These are phyloP conservation scores for Sequoiadendron giganteum DNA, from an alignment of 75 land plant genomes.

Conservation along the genomic window DNA sequence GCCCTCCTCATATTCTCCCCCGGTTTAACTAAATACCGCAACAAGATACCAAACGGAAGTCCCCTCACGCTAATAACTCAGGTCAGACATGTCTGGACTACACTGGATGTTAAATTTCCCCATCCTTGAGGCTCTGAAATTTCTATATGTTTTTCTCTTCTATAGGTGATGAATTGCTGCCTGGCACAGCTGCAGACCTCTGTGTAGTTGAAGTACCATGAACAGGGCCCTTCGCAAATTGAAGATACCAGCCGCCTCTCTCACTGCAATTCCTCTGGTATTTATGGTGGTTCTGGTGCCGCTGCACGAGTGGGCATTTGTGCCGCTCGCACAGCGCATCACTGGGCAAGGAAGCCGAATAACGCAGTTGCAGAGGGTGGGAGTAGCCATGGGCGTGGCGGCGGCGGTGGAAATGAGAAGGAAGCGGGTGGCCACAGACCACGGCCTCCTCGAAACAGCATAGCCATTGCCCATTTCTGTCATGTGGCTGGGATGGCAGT, in stretches of 20 bases:
- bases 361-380: constrained; percentile 60
- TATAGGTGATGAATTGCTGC: constrained; percentile 36
- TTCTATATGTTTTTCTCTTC: not conserved
- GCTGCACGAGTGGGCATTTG: constrained; percentile 48
- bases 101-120: not conserved
- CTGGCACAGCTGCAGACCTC: constrained; percentile 72
- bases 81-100: constrained; percentile 25
- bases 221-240: constrained; percentile 39
- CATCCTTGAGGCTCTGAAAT: not conserved
- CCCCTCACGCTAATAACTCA: constrained; percentile 80
- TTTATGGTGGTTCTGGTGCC: constrained; percentile 50
- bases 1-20: constrained; percentile 65
- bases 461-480: constrained; percentile 14
- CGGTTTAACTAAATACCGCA: constrained; percentile 59
- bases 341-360: constrained; percentile 51
- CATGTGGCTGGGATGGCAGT: constrained; percentile 45
- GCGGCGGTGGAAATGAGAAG: constrained; percentile 53
- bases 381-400: constrained; percentile 53
- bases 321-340: constrained; percentile 34
- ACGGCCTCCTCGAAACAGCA: constrained; percentile 15
- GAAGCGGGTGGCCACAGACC: constrained; percentile 23
- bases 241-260: constrained; percentile 64
- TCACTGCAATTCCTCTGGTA: constrained; percentile 40
- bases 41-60: constrained; percentile 81
- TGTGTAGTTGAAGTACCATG: constrained; percentile 59